phyloP scores from a whole-genome alignment of 179 eudicot species.

The Spinacia oleracea region DNA sequence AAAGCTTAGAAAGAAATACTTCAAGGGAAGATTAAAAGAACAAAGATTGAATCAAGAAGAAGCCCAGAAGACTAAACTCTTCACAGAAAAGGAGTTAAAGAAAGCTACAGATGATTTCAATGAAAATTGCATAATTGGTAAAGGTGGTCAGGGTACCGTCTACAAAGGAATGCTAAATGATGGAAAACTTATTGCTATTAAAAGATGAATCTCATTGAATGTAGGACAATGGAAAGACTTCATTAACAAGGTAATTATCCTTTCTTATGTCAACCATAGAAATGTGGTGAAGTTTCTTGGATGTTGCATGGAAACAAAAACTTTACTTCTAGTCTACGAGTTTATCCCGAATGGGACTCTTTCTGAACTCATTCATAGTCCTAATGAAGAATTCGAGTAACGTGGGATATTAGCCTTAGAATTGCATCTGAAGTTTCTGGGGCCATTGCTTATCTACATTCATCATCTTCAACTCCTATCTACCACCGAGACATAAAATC shows the following conservation, averaged over 20 bases:
- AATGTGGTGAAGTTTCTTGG: neutral
- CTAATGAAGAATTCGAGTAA: neutral
- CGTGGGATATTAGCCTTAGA: neutral
- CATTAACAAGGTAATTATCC: neutral
- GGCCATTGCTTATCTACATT: neutral
- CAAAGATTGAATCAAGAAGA: neutral
- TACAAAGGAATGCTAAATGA: neutral
- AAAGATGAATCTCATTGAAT: neutral
- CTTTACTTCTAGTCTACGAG: neutral
- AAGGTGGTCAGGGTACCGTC: neutral
- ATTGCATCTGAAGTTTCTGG: slow-evolving; percentile 1
- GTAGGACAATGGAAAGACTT: neutral
- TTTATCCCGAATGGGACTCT: neutral
- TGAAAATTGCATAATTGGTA: neutral
- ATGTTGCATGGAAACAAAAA: neutral
- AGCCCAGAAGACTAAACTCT: neutral
- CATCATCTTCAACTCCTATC: neutral
- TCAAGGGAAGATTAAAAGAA: neutral
- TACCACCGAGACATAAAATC: slow-evolving; percentile 5
- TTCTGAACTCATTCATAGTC: neutral
- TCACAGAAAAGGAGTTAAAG: neutral
- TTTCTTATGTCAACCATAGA: neutral
- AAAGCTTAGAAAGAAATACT: slow-evolving; percentile 6
- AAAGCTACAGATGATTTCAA: neutral
- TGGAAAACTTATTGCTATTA: neutral